phyloP scores from a whole-genome alignment of 345 rosid species.

The Bruguiera sexangula region DNA sequence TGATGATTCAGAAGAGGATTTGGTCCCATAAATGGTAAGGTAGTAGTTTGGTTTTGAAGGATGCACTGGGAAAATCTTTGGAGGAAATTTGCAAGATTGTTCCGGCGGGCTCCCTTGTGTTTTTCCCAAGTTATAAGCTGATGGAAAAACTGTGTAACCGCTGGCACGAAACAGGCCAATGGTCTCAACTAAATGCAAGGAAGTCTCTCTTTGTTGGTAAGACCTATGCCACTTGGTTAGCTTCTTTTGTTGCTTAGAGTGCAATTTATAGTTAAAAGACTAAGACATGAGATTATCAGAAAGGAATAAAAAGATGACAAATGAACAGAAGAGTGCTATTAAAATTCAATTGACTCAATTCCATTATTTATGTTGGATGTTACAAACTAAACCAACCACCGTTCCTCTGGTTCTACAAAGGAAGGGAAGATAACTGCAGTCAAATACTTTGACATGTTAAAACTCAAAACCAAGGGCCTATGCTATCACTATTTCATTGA shows the following conservation, averaged over 20 bases:
- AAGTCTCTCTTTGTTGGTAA: constrained; percentile 77
- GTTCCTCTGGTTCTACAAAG: too few relatives aligned
- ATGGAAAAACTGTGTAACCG: constrained; percentile 86
- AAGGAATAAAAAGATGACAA: too few relatives aligned
- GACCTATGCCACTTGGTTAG: constrained; percentile 5
- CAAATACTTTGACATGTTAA: too few relatives aligned
- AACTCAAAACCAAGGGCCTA: too few relatives aligned
- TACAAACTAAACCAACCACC: too few relatives aligned
- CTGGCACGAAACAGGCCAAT: constrained; percentile 91
- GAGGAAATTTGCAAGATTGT: constrained; percentile 76
- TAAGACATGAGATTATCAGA: too few relatives aligned
- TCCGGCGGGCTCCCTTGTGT: constrained; percentile 87
- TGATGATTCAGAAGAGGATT: constrained; percentile 19
- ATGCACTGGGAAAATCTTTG: constrained; percentile 78
- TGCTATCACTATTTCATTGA: too few relatives aligned
- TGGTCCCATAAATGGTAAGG: constrained; percentile 12
- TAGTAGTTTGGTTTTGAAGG: constrained; percentile 45
- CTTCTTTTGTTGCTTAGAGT: not conserved
- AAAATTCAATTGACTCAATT: too few relatives aligned
- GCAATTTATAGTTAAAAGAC: not conserved
- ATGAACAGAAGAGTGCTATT: too few relatives aligned
- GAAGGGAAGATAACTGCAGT: too few relatives aligned
- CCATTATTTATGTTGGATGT: too few relatives aligned
- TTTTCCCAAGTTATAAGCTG: constrained; percentile 96
- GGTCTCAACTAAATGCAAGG: constrained; percentile 64